Evolutionary conservation across 2,329 filamentous ascomycete genomes (phyloP).

Genomic region (Neofusicoccum ribis): DNA sequence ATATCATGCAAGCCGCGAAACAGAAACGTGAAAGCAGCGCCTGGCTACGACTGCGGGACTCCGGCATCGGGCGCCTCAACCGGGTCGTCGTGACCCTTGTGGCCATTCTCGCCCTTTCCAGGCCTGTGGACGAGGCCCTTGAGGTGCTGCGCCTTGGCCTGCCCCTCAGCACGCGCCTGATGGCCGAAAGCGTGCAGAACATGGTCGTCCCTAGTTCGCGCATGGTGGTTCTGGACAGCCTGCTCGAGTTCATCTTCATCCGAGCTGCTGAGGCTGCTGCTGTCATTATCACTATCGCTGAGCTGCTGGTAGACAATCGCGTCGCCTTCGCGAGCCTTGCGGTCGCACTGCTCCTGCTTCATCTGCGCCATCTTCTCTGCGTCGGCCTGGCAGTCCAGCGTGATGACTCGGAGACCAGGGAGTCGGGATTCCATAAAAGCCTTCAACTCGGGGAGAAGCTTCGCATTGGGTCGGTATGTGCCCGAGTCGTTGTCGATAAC

Average conservation of each 20-base stretch:
- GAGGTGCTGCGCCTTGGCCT: slow-evolving; percentile 20
- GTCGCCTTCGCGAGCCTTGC: slow-evolving; percentile 66
- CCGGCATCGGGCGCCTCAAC: neutral
- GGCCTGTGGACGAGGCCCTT: slow-evolving; percentile 16
- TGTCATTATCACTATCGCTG: slow-evolving; percentile 41
- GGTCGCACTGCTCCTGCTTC: slow-evolving; percentile 72
- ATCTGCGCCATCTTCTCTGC: slow-evolving; percentile 70
- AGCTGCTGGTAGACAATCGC: slow-evolving; percentile 57
- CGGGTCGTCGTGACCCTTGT: slow-evolving; percentile 4
- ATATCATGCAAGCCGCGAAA: neutral
- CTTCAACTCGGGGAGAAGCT: slow-evolving; percentile 70
- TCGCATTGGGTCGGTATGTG: slow-evolving; percentile 85
- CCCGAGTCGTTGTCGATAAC: slow-evolving; percentile 95
- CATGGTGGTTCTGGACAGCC: slow-evolving; percentile 24
- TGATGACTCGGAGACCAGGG: slow-evolving; percentile 71
- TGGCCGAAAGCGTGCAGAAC: slow-evolving; percentile 6
- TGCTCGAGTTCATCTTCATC: slow-evolving; percentile 60
- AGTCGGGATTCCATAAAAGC: slow-evolving; percentile 71
- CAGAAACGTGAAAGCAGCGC: neutral
- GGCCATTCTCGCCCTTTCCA: neutral
- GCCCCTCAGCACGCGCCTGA: slow-evolving; percentile 6
- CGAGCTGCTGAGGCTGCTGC: slow-evolving; percentile 56
- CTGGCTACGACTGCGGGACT: neutral
- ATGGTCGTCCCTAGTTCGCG: slow-evolving; percentile 4
- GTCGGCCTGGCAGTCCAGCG: slow-evolving; percentile 71